These are phyloP conservation scores for Cladophialophora psammophila DNA, from an alignment of 2,329 filamentous ascomycete species.

Conservation along the genomic window DNA sequence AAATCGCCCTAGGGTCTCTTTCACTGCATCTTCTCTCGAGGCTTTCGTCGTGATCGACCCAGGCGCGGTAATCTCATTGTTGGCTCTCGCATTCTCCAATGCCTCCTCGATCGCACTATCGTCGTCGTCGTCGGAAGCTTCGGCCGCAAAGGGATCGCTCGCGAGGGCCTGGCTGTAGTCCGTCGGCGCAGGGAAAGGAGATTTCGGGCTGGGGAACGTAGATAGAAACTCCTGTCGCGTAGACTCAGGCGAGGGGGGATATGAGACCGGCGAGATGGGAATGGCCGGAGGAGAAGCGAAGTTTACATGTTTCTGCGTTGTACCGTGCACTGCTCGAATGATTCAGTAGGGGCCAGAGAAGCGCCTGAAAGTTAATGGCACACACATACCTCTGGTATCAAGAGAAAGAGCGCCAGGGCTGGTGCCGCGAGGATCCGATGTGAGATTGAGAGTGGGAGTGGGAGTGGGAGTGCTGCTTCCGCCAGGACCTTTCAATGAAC, in stretches of 20 bases:
- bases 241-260: slow-evolving; percentile 40
- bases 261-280: slow-evolving; percentile 39
- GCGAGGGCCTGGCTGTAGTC: slow-evolving; percentile 42
- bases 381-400: slow-evolving; percentile 37
- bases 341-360: slow-evolving; percentile 6
- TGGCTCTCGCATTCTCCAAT: slow-evolving; percentile 41
- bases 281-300: slow-evolving; percentile 39
- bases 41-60: slow-evolving; percentile 14
- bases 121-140: slow-evolving; percentile 43
- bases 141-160: slow-evolving; percentile 51
- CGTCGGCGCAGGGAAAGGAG: slow-evolving; percentile 18
- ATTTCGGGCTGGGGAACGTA: slow-evolving; percentile 27
- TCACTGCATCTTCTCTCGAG: slow-evolving; percentile 30
- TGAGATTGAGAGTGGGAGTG: slow-evolving; percentile 20
- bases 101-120: slow-evolving; percentile 42
- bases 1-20: slow-evolving; percentile 39
- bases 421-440: slow-evolving; percentile 36
- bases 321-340: slow-evolving; percentile 24
- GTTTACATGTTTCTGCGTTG: slow-evolving; percentile 39
- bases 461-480: slow-evolving; percentile 39
- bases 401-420: slow-evolving; percentile 33
- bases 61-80: slow-evolving; percentile 31
- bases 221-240: slow-evolving; percentile 36
- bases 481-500: slow-evolving; percentile 46
- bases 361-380: neutral